These are phyloP conservation scores for Salvia rosmarinus DNA, from an alignment of 257 asterid genomes.

Conservation along the genomic window DNA sequence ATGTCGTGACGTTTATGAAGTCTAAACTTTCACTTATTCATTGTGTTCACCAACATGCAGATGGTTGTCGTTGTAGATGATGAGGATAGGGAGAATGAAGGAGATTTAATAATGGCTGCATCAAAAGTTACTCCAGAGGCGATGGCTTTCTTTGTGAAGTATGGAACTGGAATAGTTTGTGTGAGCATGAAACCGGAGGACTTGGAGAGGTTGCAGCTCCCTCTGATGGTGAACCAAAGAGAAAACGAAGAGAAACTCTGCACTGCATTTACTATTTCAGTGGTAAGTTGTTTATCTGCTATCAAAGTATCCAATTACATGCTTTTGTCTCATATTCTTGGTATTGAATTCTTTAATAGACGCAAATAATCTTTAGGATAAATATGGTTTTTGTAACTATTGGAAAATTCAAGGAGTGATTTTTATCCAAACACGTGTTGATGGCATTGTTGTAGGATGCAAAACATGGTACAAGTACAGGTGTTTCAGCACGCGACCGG, in stretches of 20 bases:
- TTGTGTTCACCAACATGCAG: constrained; percentile 47
- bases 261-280: constrained; percentile 97
- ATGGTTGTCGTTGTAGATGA: constrained; percentile 96
- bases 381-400: not conserved
- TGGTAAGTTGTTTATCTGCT: constrained; percentile 54
- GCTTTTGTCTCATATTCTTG: not conserved
- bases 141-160: constrained; percentile 97
- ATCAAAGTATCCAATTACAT: not conserved
- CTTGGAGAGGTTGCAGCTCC: constrained; percentile 81
- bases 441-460: constrained; percentile 69
- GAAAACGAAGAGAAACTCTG: constrained; percentile 90
- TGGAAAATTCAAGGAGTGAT: not conserved
- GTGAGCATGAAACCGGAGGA: constrained; percentile 95
- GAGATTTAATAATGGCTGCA: constrained; percentile 95
- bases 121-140: constrained; percentile 94
- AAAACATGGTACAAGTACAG: constrained; percentile 87
- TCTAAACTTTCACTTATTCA: not conserved
- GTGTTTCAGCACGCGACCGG: constrained; percentile 95
- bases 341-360: not conserved
- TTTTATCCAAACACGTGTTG: not conserved
- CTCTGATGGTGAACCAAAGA: constrained; percentile 85
- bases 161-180: constrained; percentile 97
- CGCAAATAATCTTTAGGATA: constrained; percentile 5
- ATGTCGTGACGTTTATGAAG: too few species aligned
- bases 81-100: constrained; percentile 98